Base-by-base conservation (phyloP, 179 eudicot genomes). In the Actinidia polygama region DNA sequence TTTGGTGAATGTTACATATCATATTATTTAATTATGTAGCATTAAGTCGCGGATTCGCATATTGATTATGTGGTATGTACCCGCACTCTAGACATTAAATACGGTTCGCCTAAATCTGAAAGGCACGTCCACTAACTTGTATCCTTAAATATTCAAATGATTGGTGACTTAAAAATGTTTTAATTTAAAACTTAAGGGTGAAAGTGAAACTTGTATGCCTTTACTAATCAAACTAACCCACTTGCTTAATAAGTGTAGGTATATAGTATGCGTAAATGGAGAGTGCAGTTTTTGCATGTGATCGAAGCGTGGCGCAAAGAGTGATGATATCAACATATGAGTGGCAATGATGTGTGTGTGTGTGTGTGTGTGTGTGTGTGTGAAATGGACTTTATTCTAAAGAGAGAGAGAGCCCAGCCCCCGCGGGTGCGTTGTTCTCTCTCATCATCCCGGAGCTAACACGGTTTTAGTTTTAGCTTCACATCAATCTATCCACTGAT, bases 261-360 rank as follows among this genome's bases (percentile, higher is more conserved):
- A 26, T 30, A 30, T 30, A 44, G 72, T 67, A 12, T 12, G 9
- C 11, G 72, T 36, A 30, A 67, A 44, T 7, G 2, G 73, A 21
- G 73, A 36, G 73, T 69, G 21, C 46, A 69, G 50, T 40, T 40
- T 40, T 40, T 69, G 73, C 73, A 69, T 69, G 51, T 69, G 51
- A 69, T 69, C 50, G 47, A 40, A 50, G 73, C 73, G 73, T 69
- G 73, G 73, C 73, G 73, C 12, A 69, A 69, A 69, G 73, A 44
- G 73, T 40, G 21, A 69, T 69, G 51, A 69, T 69, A 16, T 30
- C 21, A 68, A 30, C 73, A 68, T 46, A 68, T 68, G 51, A 40
- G 73, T 7, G 73, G 50, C 21, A 69, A 69, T 69, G 50, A 69
- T 69, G 73, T 14, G 71, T 26, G 71, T 24, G 3, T 15, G 71